Conservation (phyloP, 352 stramenopile genomes). For the Hyaloperonospora arabidopsidis region DNA sequence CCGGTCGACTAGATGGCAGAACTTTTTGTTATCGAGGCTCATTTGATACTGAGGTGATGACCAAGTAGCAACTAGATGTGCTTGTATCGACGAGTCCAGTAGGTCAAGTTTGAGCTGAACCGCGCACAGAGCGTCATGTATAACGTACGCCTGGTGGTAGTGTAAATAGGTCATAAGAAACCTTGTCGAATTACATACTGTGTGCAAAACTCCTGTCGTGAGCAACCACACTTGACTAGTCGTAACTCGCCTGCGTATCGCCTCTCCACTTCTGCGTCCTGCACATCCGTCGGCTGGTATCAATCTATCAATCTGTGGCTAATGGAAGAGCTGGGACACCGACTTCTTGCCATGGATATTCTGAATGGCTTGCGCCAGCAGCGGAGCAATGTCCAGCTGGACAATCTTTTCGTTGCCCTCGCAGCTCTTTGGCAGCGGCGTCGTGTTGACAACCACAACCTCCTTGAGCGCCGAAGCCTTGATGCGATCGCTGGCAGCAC, state of each 20-base stretch:
- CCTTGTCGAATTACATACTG: slow-evolving; percentile 33
- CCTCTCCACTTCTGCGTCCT: slow-evolving; percentile 1
- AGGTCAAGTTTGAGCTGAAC: too few relatives aligned
- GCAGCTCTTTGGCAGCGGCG: slow-evolving; percentile 74
- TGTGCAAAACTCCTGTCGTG: slow-evolving; percentile 14
- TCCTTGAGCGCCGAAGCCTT: slow-evolving; percentile 87
- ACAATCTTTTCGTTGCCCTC: slow-evolving; percentile 96
- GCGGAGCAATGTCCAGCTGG: slow-evolving; percentile 95
- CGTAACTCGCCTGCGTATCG: neutral
- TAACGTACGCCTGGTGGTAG: too few relatives aligned
- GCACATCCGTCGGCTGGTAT: slow-evolving; percentile 18
- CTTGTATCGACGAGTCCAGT: too few relatives aligned
- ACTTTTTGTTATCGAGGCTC: too few relatives aligned
- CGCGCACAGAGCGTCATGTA: too few relatives aligned
- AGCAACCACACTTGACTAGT: slow-evolving; percentile 1
- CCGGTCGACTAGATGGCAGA: too few relatives aligned
- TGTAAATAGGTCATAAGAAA: slow-evolving; percentile 17
- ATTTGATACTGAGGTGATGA: too few relatives aligned
- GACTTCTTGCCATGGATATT: slow-evolving; percentile 99
- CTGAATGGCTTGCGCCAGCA: slow-evolving; percentile 98
- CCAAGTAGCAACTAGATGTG: too few relatives aligned
- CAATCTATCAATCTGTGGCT: slow-evolving; percentile 29
- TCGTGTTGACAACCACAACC: slow-evolving; percentile 88
- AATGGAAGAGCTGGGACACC: slow-evolving; percentile 99
- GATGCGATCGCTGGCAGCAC: slow-evolving; percentile 85